Percentiles rank a stretch among this genome's conserved stretches.
Conservation (phyloP, 2,329 filamentous ascomycete species). For the Colletotrichum sp. region DNA sequence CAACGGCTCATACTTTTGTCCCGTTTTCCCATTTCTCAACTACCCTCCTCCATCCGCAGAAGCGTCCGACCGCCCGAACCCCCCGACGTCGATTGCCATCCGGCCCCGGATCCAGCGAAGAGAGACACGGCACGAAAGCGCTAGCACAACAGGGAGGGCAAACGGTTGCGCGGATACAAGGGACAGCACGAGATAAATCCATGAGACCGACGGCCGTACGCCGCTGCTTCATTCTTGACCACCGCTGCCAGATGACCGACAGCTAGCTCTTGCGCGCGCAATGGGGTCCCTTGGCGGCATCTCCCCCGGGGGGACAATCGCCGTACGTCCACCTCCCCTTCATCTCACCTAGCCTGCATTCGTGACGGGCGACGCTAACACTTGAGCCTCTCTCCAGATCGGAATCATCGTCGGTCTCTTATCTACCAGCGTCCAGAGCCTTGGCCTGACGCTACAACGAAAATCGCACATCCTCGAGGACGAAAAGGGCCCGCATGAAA, state of each 20-base stretch:
- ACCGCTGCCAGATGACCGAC: conserved; percentile 51
- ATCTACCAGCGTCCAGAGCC: conserved; percentile 92
- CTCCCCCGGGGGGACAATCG: conserved; percentile 79
- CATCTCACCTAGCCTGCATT: background rate
- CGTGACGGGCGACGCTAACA: background rate
- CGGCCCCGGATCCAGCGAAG: background rate
- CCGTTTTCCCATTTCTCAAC: background rate
- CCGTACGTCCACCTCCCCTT: conserved; percentile 54
- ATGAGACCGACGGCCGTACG: conserved; percentile 15
- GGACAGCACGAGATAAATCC: background rate
- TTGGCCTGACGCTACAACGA: conserved; percentile 93
- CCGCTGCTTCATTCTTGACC: conserved; percentile 3
- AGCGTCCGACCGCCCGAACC: background rate
- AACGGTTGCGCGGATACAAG: background rate
- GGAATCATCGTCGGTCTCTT: conserved; percentile 92
- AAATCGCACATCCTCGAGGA: conserved; percentile 99
- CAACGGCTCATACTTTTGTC: background rate
- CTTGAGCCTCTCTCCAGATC: conserved; percentile 59
- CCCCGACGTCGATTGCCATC: background rate
- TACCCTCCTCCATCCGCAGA: background rate
- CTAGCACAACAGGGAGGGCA: background rate
- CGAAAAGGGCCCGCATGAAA: conserved; percentile 81
- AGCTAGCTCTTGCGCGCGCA: conserved; percentile 41
- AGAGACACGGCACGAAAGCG: background rate
- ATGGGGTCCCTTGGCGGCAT: conserved; percentile 79